These are phyloP conservation scores for Coelastrella sp. DNA, from an alignment of 139 green algal genomes.

Conservation along the genomic window DNA sequence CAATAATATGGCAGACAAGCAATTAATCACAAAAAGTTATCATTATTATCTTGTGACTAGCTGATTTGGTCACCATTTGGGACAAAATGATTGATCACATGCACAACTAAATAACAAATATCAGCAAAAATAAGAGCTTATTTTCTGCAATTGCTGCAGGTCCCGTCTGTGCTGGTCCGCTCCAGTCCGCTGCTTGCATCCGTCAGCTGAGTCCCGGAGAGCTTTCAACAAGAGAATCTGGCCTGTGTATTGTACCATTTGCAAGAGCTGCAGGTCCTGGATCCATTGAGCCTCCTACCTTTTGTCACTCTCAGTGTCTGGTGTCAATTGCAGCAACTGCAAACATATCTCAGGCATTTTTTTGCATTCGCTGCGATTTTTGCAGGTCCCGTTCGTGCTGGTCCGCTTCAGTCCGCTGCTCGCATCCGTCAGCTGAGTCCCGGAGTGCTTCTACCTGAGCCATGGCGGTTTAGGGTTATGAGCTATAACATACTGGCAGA, in stretches of 20 bases:
- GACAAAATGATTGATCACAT: too few species aligned
- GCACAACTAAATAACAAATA: too few species aligned
- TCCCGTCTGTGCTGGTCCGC: constrained; percentile 62
- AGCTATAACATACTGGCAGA: constrained; percentile 97
- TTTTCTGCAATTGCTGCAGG: neutral
- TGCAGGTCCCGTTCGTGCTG: constrained; percentile 57
- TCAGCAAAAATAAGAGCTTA: neutral
- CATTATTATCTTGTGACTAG: too few species aligned
- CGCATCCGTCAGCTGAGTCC: constrained; percentile 39
- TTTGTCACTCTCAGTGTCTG: too few species aligned
- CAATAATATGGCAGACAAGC: too few species aligned
- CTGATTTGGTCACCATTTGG: too few species aligned
- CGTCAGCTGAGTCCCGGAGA: constrained; percentile 40
- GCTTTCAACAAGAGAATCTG: neutral
- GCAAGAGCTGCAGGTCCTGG: too few species aligned
- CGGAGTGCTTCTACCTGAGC: neutral
- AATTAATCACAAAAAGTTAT: too few species aligned
- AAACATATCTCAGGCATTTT: neutral
- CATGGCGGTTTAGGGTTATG: constrained; percentile 74
- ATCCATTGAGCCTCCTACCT: too few species aligned
- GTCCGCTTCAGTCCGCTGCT: constrained; percentile 49
- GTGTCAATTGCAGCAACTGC: too few species aligned
- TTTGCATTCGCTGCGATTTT: neutral
- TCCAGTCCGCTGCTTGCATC: neutral
- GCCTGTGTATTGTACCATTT: too few species aligned